A percentile compares a stretch with the other conserved stretches of the same genome.
These are phyloP conservation scores for Pelargonium nanum DNA, from an alignment of 345 rosid genomes.

Conservation along the genomic window DNA sequence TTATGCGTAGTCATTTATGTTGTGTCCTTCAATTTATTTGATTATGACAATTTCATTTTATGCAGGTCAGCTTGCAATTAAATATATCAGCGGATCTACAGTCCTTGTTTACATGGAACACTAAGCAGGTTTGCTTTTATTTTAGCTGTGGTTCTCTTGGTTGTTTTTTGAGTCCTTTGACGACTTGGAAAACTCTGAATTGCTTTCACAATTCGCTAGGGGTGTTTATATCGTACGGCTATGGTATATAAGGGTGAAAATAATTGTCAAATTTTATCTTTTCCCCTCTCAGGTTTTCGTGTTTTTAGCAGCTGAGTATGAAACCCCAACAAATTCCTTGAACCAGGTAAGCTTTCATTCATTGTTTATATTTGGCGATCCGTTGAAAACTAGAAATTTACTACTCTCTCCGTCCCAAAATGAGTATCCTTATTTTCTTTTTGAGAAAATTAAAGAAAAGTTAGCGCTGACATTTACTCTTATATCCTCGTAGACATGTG, in stretches of 20 bases:
- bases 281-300: conserved; percentile 52
- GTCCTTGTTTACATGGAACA: conserved; percentile 93
- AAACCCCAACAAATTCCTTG: conserved; percentile 61
- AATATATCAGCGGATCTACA: conserved; percentile 80
- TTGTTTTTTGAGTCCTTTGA: no score
- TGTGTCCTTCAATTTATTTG: not conserved
- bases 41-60: not conserved
- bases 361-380: not conserved
- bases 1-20: no score
- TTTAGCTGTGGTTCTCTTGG: not conserved
- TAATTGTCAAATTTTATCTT: not conserved
- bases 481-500: no score
- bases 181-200: not conserved
- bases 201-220: not conserved
- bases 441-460: no score
- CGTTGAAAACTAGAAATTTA: not conserved
- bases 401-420: no score
- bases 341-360: conserved; percentile 53
- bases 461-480: no score
- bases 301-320: conserved; percentile 84
- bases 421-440: no score
- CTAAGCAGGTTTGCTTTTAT: conserved; percentile 63
- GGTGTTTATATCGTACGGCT: not conserved
- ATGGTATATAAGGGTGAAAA: not conserved
- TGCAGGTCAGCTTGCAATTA: conserved; percentile 81